Base-by-base conservation (phyloP, 2,329 filamentous ascomycete genomes). In the Ceratocystis alfenasii region DNA sequence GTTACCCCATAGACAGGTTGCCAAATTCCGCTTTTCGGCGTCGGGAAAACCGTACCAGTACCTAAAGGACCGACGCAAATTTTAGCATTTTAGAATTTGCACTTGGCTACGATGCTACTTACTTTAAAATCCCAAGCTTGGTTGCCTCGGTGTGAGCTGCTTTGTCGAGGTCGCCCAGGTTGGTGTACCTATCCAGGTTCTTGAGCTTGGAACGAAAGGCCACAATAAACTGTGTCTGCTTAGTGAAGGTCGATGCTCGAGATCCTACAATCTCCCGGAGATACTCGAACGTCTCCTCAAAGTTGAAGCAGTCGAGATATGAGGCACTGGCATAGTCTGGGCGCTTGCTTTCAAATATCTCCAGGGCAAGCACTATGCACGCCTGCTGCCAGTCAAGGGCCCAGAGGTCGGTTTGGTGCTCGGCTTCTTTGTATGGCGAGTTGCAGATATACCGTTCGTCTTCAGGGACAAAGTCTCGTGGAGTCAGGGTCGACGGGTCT, bases 31-130 rank as follows among this genome's bases (percentile, higher is more conserved):
- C 68, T 87, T 81, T 63, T 87, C 79, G 55, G 74, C 77, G 76
- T 95, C 85, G 22, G 87, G 86, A 44, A 78, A 79, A 1, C 90
- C 90, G 74, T 95, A 96, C 90, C 92, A 96, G 75, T 96, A 96
- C 75, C 84, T 86, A 69, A 60, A 57, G 20, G 41, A 64, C n/a
- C 15, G 20, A 22, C 33, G 20, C 33, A 25, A 25, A 57, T 12
- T 53, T 59, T 15, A 59, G 20, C 3, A 10, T 59, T 25, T 6
- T 4, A 10, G 10, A 22, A 22, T 25, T 50, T 57, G 0, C 15
- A 7, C 17, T 45, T 28, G 15, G 3, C 20, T 46, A 33, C 1
- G 41, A 33, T 44, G 7, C 44, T 28, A 74, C 79, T 72, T 76
- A 85, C 83, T 95, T 95, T 72, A 96, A 76, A 72, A 96, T 82